Evolutionary conservation across 1,284 basidiomycete genomes (phyloP).

Genomic region (Inonotus hispidus): DNA sequence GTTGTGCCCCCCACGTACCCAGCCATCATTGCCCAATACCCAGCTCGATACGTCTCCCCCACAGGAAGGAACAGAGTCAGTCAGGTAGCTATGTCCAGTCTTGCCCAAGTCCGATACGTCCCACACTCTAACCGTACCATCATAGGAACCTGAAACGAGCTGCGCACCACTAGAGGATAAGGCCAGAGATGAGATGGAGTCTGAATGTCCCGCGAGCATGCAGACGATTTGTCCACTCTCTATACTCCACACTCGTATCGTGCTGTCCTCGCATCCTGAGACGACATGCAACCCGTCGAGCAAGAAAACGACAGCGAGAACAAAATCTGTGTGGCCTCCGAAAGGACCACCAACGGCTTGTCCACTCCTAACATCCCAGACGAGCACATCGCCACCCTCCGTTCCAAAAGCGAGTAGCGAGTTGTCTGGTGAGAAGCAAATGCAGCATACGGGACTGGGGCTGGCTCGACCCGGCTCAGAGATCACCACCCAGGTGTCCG

Average conservation of each 20-base stretch:
- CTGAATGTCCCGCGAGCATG: not conserved
- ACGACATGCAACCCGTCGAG: conserved; percentile 31
- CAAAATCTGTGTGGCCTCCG: not conserved
- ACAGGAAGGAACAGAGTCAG: not conserved
- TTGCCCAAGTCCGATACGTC: conserved; percentile 1
- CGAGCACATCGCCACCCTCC: not conserved
- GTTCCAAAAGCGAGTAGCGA: not conserved
- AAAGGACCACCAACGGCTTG: not conserved
- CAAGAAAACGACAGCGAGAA: conserved; percentile 8
- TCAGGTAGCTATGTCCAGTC: not conserved
- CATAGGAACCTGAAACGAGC: conserved; percentile 9
- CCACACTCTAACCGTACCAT: conserved; percentile 19
- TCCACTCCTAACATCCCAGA: not conserved
- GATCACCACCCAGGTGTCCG: not conserved
- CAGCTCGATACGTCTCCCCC: not conserved
- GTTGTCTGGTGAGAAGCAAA: conserved; percentile 5
- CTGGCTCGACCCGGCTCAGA: not conserved
- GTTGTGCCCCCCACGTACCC: not conserved
- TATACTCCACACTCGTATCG: conserved; percentile 91
- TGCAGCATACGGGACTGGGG: not conserved
- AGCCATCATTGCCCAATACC: not conserved
- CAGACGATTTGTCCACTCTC: not conserved
- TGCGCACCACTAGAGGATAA: not conserved
- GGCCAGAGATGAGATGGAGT: not conserved
- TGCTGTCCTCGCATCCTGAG: conserved; percentile 97